These are phyloP conservation scores for Geotrichum europaeum DNA, from an alignment of 1,139 yeast genomes.

Conservation along the genomic window DNA sequence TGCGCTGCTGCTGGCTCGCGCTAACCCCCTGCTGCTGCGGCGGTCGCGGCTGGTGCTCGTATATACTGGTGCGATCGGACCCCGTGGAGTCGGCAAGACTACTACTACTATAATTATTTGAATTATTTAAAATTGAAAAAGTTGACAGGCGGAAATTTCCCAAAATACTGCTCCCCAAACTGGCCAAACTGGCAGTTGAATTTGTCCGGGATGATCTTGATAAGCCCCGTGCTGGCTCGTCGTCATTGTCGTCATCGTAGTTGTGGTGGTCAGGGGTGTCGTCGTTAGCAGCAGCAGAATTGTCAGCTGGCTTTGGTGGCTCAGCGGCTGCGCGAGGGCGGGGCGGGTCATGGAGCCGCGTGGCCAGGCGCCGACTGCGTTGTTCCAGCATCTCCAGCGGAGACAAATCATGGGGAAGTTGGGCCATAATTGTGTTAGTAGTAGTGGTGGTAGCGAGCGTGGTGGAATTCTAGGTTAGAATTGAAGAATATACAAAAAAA, in stretches of 20 bases:
- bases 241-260: background rate
- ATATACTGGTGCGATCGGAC: background rate
- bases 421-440: constrained; percentile 6
- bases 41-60: background rate
- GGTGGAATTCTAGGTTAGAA: background rate
- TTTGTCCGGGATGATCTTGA: constrained; percentile 9
- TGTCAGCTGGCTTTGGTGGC: background rate
- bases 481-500: background rate
- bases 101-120: constrained; percentile 6
- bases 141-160: constrained; percentile 30
- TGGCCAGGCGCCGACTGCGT: constrained; percentile 29
- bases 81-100: background rate
- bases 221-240: background rate
- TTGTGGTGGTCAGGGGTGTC: background rate
- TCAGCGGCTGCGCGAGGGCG: no score
- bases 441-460: background rate
- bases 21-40: background rate
- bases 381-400: constrained; percentile 31
- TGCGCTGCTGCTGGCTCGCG: background rate
- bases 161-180: constrained; percentile 26
- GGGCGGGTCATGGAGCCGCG: constrained; percentile 17
- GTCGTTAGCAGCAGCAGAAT: background rate
- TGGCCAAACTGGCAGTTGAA: constrained; percentile 14
- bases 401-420: constrained; percentile 21
- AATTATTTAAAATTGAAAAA: constrained; percentile 19